Evolutionary conservation across 2,329 filamentous ascomycete species (phyloP).

Genomic region (Lachnellula cervina): DNA sequence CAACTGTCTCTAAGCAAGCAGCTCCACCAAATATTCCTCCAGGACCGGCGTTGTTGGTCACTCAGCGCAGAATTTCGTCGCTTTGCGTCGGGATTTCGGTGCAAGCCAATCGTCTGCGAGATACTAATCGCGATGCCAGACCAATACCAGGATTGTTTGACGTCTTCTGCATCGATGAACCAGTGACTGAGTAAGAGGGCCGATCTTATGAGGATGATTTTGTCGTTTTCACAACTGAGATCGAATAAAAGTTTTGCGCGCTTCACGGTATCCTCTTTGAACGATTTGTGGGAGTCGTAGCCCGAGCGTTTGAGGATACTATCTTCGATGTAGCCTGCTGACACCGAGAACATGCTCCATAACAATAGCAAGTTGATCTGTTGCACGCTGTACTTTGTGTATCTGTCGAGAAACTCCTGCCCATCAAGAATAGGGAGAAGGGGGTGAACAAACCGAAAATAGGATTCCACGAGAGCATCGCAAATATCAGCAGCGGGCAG

Average conservation of each 20-base stretch:
- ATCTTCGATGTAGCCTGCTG: slow-evolving; percentile 18
- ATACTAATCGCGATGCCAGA: slow-evolving; percentile 40
- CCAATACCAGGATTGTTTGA: slow-evolving; percentile 41
- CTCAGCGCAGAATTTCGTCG: not conserved
- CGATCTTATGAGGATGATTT: slow-evolving; percentile 37
- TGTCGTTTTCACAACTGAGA: slow-evolving; percentile 34
- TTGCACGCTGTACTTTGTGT: slow-evolving; percentile 24
- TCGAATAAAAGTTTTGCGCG: slow-evolving; percentile 34
- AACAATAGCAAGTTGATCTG: slow-evolving; percentile 34
- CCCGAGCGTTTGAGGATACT: not conserved
- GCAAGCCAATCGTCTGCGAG: slow-evolving; percentile 40
- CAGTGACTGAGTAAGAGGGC: slow-evolving; percentile 39
- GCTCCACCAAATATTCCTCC: slow-evolving; percentile 37
- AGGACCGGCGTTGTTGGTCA: slow-evolving; percentile 28
- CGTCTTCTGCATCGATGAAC: slow-evolving; percentile 37
- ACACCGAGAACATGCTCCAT: slow-evolving; percentile 32
- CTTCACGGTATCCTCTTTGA: slow-evolving; percentile 35
- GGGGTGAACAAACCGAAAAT: slow-evolving; percentile 36
- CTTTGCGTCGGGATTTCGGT: slow-evolving; percentile 25
- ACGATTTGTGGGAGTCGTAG: slow-evolving; percentile 29
- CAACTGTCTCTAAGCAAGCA: slow-evolving; percentile 37
- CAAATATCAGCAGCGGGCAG: slow-evolving; percentile 30
- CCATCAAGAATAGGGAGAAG: slow-evolving; percentile 35
- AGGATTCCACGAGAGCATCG: slow-evolving; percentile 31
- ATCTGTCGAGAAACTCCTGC: slow-evolving; percentile 25